Percentiles rank a stretch among this genome's conserved stretches.
These are phyloP conservation scores for Fusarium marasasianum DNA, from an alignment of 2,329 filamentous ascomycete genomes.

Conservation along the genomic window DNA sequence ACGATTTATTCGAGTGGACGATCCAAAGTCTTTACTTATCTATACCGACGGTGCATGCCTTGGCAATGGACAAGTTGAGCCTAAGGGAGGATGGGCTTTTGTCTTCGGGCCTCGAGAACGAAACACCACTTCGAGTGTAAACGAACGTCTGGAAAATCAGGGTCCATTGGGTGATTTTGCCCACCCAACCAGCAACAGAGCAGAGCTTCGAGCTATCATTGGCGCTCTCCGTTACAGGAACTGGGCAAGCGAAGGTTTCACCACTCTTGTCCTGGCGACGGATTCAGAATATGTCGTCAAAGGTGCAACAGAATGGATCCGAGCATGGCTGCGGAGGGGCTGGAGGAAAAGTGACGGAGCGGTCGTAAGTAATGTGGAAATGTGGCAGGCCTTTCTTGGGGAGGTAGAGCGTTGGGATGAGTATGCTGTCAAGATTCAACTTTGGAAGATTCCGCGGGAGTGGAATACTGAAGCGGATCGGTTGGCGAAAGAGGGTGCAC, in stretches of 20 bases:
- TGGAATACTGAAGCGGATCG: slow-evolving; percentile 55
- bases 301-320: slow-evolving; percentile 9
- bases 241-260: slow-evolving; percentile 41
- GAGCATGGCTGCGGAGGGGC: slow-evolving; percentile 44
- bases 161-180: slow-evolving; percentile 52
- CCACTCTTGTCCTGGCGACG: slow-evolving; percentile 52
- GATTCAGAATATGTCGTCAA: slow-evolving; percentile 24
- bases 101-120: slow-evolving; percentile 27
- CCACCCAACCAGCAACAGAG: slow-evolving; percentile 56
- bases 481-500: slow-evolving; percentile 48
- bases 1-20: slow-evolving; percentile 15
- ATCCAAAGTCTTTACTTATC: slow-evolving; percentile 46
- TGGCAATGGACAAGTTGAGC: slow-evolving; percentile 50
- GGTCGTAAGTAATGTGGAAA: slow-evolving; percentile 59
- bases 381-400: slow-evolving; percentile 60
- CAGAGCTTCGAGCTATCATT: slow-evolving; percentile 21
- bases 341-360: slow-evolving; percentile 52
- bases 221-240: slow-evolving; percentile 6
- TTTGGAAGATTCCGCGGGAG: slow-evolving; percentile 59
- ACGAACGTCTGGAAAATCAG: slow-evolving; percentile 52
- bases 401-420: slow-evolving; percentile 48
- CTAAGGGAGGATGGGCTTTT: slow-evolving; percentile 54
- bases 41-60: slow-evolving; percentile 57
- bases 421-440: slow-evolving; percentile 49
- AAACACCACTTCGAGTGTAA: background rate